Evolutionary conservation across 2,329 filamentous ascomycete genomes (phyloP).

Genomic region (Botrytis medusae): DNA sequence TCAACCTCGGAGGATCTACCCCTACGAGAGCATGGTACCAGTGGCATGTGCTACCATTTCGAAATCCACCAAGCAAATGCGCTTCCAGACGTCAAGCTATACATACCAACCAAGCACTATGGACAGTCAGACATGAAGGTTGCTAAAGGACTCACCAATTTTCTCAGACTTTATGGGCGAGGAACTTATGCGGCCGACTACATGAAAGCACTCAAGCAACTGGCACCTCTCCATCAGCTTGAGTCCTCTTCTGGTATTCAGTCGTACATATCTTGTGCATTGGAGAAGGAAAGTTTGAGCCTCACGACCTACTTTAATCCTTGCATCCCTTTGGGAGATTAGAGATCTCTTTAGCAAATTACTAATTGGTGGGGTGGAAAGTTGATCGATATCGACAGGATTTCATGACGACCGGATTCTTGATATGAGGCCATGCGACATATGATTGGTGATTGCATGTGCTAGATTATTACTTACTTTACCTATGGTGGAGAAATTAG

Average conservation of each 20-base stretch:
- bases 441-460: not conserved
- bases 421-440: not conserved
- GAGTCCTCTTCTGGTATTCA: conserved; percentile 6
- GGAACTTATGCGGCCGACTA: not conserved
- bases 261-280: conserved; percentile 7
- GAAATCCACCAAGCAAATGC: conserved; percentile 1
- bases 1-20: not conserved
- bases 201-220: not conserved
- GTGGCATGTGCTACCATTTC: conserved; percentile 9
- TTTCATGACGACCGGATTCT: not conserved
- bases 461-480: not conserved
- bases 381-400: not conserved
- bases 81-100: conserved; percentile 7
- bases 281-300: not conserved
- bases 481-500: not conserved
- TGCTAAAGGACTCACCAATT: not conserved
- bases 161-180: not conserved
- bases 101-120: conserved; percentile 7
- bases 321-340: not conserved
- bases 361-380: not conserved
- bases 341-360: too few species aligned
- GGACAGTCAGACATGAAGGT: conserved; percentile 4
- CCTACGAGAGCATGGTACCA: not conserved
- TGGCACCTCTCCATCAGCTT: conserved; percentile 5
- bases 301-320: conserved; percentile 11